Evolutionary conservation across 495 filamentous ascomycete genomes (phyloP).

Genomic region (Opeltia flavorubescens): DNA sequence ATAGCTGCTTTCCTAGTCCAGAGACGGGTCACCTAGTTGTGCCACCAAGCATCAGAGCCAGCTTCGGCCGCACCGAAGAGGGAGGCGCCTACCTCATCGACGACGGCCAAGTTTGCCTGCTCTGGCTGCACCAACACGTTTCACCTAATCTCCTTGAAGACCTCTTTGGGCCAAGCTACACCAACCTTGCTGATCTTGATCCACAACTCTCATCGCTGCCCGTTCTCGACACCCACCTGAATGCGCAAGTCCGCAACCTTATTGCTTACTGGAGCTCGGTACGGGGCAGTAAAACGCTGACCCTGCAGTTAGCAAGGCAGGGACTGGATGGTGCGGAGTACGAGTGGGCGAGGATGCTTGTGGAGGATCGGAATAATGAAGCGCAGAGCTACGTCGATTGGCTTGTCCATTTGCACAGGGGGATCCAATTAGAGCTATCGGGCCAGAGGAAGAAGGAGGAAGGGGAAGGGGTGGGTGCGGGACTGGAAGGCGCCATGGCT

Average conservation of each 20-base stretch:
- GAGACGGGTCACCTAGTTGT: constrained; percentile 75
- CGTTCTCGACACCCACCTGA: constrained; percentile 82
- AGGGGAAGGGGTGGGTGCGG: constrained; percentile 22
- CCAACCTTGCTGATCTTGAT: constrained; percentile 59
- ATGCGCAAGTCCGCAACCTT: constrained; percentile 87
- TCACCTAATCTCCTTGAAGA: constrained; percentile 75
- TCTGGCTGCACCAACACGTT: constrained; percentile 75
- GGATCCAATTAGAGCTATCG: constrained; percentile 75
- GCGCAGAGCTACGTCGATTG: constrained; percentile 97
- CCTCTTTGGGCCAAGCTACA: constrained; percentile 69
- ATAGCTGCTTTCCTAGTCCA: constrained; percentile 73
- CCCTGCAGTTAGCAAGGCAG: constrained; percentile 83
- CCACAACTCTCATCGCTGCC: constrained; percentile 56
- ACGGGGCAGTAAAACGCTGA: constrained; percentile 75
- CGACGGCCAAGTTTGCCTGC: constrained; percentile 76
- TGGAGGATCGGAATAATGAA: constrained; percentile 95
- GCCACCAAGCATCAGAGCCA: constrained; percentile 54
- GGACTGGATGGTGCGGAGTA: constrained; percentile 91
- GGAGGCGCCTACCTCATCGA: constrained; percentile 97
- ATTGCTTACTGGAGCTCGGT: constrained; percentile 70
- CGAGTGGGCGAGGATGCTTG: constrained; percentile 80
- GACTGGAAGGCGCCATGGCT: constrained; percentile 35
- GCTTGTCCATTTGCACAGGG: constrained; percentile 88
- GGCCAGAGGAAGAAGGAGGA: constrained; percentile 70
- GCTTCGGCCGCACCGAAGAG: constrained; percentile 79